Conservation (phyloP, 495 filamentous ascomycete genomes). For the Penicillium pulvis region DNA sequence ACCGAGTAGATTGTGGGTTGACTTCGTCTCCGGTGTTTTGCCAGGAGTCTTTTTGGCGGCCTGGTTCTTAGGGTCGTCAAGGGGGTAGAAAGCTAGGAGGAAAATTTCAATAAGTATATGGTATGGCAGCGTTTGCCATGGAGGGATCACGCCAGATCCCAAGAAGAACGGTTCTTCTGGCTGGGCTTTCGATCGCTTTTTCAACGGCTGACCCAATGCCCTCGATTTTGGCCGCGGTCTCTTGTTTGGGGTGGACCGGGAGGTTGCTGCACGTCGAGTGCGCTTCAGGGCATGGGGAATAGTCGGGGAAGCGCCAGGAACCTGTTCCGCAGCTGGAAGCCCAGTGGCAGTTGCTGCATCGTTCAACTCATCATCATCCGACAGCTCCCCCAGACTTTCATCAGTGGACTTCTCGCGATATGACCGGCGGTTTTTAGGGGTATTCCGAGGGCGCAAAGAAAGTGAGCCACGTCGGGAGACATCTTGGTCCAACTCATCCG, state of each 20-base stretch:
- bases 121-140: conserved; percentile 73
- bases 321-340: not conserved
- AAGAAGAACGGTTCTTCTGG: conserved; percentile 20
- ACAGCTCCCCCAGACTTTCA: conserved; percentile 23
- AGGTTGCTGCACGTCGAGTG: conserved; percentile 13
- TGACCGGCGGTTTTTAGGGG: conserved; percentile 32
- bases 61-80: conserved; percentile 49
- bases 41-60: not conserved
- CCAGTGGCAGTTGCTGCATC: not conserved
- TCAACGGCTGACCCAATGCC: conserved; percentile 12
- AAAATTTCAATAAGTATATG: conserved; percentile 72
- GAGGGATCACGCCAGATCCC: conserved; percentile 53
- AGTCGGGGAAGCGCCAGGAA: not conserved
- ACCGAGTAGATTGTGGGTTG: conserved; percentile 60
- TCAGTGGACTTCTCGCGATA: conserved; percentile 53
- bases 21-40: conserved; percentile 31
- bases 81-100: conserved; percentile 60
- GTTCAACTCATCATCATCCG: conserved; percentile 12
- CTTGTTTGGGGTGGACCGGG: conserved; percentile 20
- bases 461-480: conserved; percentile 22
- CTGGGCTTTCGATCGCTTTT: conserved; percentile 34
- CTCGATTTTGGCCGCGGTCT: conserved; percentile 1
- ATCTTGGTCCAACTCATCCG: conserved; percentile 28
- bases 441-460: conserved; percentile 40
- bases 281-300: not conserved